Evolutionary conservation across 805 yeast genomes (phyloP).

Genomic region (Lipomyces mesembrius): DNA sequence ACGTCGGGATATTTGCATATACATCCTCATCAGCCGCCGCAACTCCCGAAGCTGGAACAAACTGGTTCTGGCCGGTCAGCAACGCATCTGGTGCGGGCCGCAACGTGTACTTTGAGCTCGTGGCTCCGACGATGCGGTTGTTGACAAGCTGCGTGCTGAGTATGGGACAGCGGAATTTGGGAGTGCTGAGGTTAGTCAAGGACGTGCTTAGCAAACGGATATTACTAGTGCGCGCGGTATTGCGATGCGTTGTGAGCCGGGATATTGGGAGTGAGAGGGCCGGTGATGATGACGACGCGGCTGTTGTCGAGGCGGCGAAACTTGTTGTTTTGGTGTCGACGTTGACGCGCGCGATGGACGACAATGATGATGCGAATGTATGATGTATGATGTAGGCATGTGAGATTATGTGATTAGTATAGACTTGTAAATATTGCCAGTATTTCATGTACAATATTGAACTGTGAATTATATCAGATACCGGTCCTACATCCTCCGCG

Average conservation of each 20-base stretch:
- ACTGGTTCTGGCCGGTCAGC: slow-evolving; percentile 23
- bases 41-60: background rate
- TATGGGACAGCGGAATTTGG: slow-evolving; percentile 38
- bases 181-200: slow-evolving; percentile 22
- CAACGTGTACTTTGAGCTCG: slow-evolving; percentile 34
- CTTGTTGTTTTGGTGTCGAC: slow-evolving; percentile 26
- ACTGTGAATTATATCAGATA: background rate
- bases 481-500: too few species aligned
- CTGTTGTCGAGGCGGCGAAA: slow-evolving; percentile 26
- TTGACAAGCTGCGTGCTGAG: slow-evolving; percentile 35
- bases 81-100: slow-evolving; percentile 17
- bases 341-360: slow-evolving; percentile 20
- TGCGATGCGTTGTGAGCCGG: slow-evolving; percentile 28
- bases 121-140: slow-evolving; percentile 35
- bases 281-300: slow-evolving; percentile 15
- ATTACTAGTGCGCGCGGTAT: slow-evolving; percentile 28
- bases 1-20: slow-evolving; percentile 60
- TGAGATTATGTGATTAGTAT: background rate
- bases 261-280: slow-evolving; percentile 11
- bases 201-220: slow-evolving; percentile 23
- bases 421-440: slow-evolving; percentile 1
- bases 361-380: background rate
- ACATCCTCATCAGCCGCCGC: slow-evolving; percentile 17
- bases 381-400: background rate
- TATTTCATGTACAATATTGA: background rate